Conservation (phyloP, 2,329 filamentous ascomycete species). For the Paradendryphiella salina region DNA sequence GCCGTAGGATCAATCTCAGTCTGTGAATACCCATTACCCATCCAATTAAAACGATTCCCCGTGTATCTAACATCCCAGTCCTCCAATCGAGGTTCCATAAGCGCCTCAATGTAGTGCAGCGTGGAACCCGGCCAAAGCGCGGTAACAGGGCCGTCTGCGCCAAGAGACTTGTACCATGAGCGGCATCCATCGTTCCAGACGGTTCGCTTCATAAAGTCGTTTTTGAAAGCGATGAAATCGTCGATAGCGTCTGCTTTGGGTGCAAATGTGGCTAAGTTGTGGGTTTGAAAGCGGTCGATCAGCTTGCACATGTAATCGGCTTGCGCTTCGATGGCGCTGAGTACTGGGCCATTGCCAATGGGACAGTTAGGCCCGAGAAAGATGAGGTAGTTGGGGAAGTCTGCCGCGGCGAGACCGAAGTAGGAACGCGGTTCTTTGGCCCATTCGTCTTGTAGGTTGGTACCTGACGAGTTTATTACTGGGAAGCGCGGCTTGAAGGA, state of each 20-base stretch:
- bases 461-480: slow-evolving; percentile 45
- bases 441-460: slow-evolving; percentile 53
- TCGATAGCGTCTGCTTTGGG: slow-evolving; percentile 53
- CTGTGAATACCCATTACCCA: slow-evolving; percentile 46
- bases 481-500: slow-evolving; percentile 53
- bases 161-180: slow-evolving; percentile 49
- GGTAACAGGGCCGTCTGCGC: slow-evolving; percentile 42
- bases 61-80: slow-evolving; percentile 53
- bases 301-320: slow-evolving; percentile 57
- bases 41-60: slow-evolving; percentile 44
- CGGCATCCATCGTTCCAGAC: slow-evolving; percentile 54
- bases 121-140: slow-evolving; percentile 53
- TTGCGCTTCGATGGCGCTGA: slow-evolving; percentile 52
- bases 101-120: slow-evolving; percentile 56
- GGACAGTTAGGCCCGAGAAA: slow-evolving; percentile 51
- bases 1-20: slow-evolving; percentile 43
- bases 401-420: slow-evolving; percentile 51
- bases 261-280: slow-evolving; percentile 51
- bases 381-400: slow-evolving; percentile 54
- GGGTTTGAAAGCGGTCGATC: slow-evolving; percentile 55
- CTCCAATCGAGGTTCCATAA: slow-evolving; percentile 52
- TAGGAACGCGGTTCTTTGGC: slow-evolving; percentile 49
- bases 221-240: slow-evolving; percentile 56
- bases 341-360: slow-evolving; percentile 49
- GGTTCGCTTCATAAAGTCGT: slow-evolving; percentile 52